Conservation (phyloP, 2,329 filamentous ascomycete species). For the Basipetospora chlamydospora region DNA sequence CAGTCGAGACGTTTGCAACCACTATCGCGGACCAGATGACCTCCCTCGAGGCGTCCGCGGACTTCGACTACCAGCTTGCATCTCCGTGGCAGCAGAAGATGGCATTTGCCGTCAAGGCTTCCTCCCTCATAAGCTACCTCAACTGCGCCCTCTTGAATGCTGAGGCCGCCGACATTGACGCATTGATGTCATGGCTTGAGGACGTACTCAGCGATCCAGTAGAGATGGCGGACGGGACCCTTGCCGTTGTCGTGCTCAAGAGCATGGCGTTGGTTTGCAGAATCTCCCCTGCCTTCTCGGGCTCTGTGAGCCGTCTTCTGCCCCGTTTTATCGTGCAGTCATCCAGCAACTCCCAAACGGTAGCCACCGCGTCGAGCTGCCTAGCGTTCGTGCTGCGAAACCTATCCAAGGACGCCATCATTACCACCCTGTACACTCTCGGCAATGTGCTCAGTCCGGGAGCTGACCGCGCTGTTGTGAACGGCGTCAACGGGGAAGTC, state of each 20-base stretch:
- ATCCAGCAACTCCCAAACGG: constrained; percentile 51
- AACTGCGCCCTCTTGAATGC: constrained; percentile 76
- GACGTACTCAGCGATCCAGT: constrained; percentile 61
- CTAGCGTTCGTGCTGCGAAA: constrained; percentile 68
- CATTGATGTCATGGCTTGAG: constrained; percentile 74
- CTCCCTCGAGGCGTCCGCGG: constrained; percentile 73
- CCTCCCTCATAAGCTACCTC: constrained; percentile 67
- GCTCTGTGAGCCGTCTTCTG: constrained; percentile 62
- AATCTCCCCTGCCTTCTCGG: constrained; percentile 56
- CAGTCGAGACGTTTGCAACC: constrained; percentile 49
- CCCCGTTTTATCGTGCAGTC: constrained; percentile 82
- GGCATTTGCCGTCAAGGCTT: constrained; percentile 72
- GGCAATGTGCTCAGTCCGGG: constrained; percentile 83
- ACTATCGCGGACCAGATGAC: constrained; percentile 73
- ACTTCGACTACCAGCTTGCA: constrained; percentile 68
- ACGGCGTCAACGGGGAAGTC: constrained; percentile 25
- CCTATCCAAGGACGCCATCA: constrained; percentile 82
- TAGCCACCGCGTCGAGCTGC: constrained; percentile 68
- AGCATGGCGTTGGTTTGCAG: constrained; percentile 71
- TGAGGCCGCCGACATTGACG: constrained; percentile 63
- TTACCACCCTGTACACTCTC: constrained; percentile 90
- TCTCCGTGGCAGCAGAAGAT: constrained; percentile 77
- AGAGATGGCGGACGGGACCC: constrained; percentile 66
- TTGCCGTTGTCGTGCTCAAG: constrained; percentile 68
- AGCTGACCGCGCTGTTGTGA: constrained; percentile 36